A percentile compares a stretch with the other conserved stretches of the same genome.
Evolutionary conservation across 257 asterid species (phyloP).

Genomic region (Scutellaria galericulata): DNA sequence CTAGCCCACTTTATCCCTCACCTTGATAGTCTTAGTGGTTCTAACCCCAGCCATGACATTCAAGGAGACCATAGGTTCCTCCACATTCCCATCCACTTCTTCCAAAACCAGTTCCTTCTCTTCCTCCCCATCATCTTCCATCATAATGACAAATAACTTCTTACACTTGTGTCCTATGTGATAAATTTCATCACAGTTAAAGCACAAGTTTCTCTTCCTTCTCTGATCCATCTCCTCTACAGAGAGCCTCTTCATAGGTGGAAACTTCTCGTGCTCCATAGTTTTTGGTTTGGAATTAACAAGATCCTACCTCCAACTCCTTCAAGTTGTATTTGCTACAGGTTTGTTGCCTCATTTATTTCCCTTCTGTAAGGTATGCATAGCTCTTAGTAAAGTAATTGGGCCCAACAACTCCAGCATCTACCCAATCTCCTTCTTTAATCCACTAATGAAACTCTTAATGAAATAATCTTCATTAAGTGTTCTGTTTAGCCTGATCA

Average conservation of each 20-base stretch:
- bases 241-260: not conserved
- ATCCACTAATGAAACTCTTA: not conserved
- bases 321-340: not conserved
- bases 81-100: too few species aligned
- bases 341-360: not conserved
- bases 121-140: not conserved
- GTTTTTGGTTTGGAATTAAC: too few species aligned
- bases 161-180: not conserved
- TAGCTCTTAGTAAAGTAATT: not conserved
- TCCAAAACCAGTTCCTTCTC: not conserved
- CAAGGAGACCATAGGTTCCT: not conserved
- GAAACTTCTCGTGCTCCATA: not conserved
- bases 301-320: too few species aligned
- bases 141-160: not conserved
- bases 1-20: not conserved
- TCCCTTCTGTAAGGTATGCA: not conserved
- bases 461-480: not conserved
- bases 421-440: not conserved
- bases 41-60: not conserved
- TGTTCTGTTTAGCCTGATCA: not conserved
- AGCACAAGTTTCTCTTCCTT: not conserved
- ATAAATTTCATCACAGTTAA: constrained; percentile 1
- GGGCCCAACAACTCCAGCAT: not conserved
- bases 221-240: not conserved
- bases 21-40: not conserved